Conservation (phyloP, 2,329 filamentous ascomycete species). For the Sclerotiophoma versabilis region DNA sequence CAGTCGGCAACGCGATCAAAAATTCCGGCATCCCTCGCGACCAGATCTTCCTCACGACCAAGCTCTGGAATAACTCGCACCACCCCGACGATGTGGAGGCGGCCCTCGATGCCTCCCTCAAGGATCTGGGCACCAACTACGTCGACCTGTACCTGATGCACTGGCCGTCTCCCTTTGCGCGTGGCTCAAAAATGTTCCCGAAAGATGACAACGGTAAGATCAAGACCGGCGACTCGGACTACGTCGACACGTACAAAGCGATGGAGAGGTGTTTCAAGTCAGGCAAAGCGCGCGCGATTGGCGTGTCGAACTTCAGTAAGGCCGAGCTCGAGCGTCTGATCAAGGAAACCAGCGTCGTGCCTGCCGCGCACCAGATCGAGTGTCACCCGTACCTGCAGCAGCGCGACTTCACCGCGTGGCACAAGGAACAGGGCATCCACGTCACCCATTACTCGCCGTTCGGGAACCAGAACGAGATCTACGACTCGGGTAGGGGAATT, state of each 20-base stretch:
- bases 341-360: slow-evolving; percentile 45
- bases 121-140: slow-evolving; percentile 82
- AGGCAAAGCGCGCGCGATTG: slow-evolving; percentile 41
- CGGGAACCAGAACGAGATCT: slow-evolving; percentile 46
- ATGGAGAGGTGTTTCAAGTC: slow-evolving; percentile 51
- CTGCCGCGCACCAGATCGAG: slow-evolving; percentile 44
- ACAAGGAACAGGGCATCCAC: slow-evolving; percentile 41
- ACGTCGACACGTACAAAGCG: slow-evolving; percentile 46
- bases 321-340: slow-evolving; percentile 61
- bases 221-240: slow-evolving; percentile 34
- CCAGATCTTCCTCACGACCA: slow-evolving; percentile 64
- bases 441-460: slow-evolving; percentile 46
- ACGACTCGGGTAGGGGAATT: slow-evolving; percentile 39
- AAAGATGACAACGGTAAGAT: slow-evolving; percentile 52
- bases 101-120: slow-evolving; percentile 75
- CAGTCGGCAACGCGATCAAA: slow-evolving; percentile 38
- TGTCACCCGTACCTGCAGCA: slow-evolving; percentile 43
- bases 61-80: slow-evolving; percentile 92
- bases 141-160: slow-evolving; percentile 84
- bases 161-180: slow-evolving; percentile 80
- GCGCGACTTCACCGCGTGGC: slow-evolving; percentile 32
- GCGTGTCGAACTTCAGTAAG: slow-evolving; percentile 45
- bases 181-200: slow-evolving; percentile 69
- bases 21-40: slow-evolving; percentile 50
- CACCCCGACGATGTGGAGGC: slow-evolving; percentile 69